Base-by-base conservation (phyloP, 345 rosid genomes). In the Arabidopsis thaliana region DNA sequence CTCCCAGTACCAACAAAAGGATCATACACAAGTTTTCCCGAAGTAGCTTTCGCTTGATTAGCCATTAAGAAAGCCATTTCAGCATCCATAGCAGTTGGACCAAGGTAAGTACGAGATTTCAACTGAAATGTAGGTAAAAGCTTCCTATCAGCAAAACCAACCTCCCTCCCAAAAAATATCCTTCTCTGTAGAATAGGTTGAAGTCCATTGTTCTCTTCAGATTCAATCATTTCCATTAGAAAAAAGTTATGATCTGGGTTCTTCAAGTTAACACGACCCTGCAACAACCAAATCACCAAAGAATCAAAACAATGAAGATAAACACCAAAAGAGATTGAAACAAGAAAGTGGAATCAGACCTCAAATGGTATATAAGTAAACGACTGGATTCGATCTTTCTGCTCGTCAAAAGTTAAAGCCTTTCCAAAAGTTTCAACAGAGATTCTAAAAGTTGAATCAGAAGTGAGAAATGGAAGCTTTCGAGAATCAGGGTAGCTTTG, bases 31-130 rank as follows among this genome's bases (percentile, higher is more conserved):
- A 90, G 93, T 63, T 90, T 95, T 57, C 98, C 98, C 10, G 87
- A 83, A 0, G 86, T 74, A 37, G 85, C 94, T 71, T 87, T 81
- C 2, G 93, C 99, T 85, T 95, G 99, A 78, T 95, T 95, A 9
- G 97, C 96, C 99, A 95, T 92, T 56, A 95, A 84, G 81, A 95
- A 90, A 72, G 99, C 98, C 85, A 92, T 80, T 82, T 95, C 99
- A n/a, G 99, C 99, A 78, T 90, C 99, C 97, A 95, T 90, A 45
- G 99, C 97, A 12, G 99, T 89, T 2, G 98, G 99, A 23, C 99
- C 97, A 67, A 95, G 90, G 80, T 92, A 95, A 23, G 23, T 89
- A 5, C 97, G 92, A 81, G 87, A 86, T 80, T 92, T 95, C 44
- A 95, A 71, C 83, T 92, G 92, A 76, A 92, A 95, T 4, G 89